Evolutionary conservation across 2,329 filamentous ascomycete species (phyloP), one percentile per base, ranked within the genome.

Genomic region (Microsporum audouinii): DNA sequence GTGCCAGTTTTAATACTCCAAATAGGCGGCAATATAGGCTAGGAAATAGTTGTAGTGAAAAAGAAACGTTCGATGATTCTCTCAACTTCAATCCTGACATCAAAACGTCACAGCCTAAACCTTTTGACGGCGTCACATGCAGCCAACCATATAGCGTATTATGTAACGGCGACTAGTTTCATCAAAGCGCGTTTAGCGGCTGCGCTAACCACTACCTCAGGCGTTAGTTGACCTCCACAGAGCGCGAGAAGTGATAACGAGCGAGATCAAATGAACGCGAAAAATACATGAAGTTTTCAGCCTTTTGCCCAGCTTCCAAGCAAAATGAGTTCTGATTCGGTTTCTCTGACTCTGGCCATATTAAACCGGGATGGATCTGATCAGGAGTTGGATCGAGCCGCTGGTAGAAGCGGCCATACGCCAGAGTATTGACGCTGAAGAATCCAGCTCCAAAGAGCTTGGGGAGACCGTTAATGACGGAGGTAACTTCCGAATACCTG

Each of bases 401-500:
- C 36, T 58, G 36, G 56, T 58, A 43, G 39, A 27, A 27, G 5
- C 5, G 2, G 56, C 56, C 12, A 7, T 58, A 23, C 27, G 33
- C 29, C 56, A 58, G 39, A 45, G 36, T 43, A 27, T 43, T 6
- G 56, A 43, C 27, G 7, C n/a, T 7, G 23, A n/a, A 10, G 12
- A 17, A n/a, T n/a, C 36, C 34, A 43, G n/a, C 53, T 27, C 31
- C 33, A 36, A 29, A 14, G 56, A 58, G 27, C 41, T 59, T 47
- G 41, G 41, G 8, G 10, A 49, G 27, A 29, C 33, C 36, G 12
- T 59, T 49, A 66, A 72, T 53, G 68, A 75, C 66, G 73, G 70
- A 10, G 70, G 68, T 36, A 71, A 68, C 53, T 63, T 76, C 53
- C 70, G 66, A n/a, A 70, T 76, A 59, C 62, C 49, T 23, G 64